Percentiles rank a stretch among this genome's conserved stretches.
Conservation (phyloP, 2,329 filamentous ascomycete species). For the Fusarium buharicum region DNA sequence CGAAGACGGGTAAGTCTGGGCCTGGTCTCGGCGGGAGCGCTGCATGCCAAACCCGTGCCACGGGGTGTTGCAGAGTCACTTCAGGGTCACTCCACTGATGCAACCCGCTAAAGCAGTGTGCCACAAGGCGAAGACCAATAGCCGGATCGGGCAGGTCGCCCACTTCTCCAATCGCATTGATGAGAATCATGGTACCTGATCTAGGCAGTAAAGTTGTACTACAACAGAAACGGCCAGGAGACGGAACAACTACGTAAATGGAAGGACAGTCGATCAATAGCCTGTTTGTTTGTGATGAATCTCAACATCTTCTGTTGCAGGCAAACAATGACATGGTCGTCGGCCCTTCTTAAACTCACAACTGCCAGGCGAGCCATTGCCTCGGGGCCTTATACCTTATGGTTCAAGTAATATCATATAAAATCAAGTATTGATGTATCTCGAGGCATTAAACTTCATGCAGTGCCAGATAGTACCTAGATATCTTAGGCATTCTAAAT, state of each 20-base stretch:
- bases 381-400: too few relatives aligned
- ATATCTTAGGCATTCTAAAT: too few relatives aligned
- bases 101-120: conserved; percentile 20
- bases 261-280: conserved; percentile 12
- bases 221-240: conserved; percentile 8
- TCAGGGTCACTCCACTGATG: conserved; percentile 30
- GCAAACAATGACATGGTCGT: conserved; percentile 7
- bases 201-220: conserved; percentile 17
- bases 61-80: conserved; percentile 13
- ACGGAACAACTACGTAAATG: conserved; percentile 18
- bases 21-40: conserved; percentile 14
- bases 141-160: conserved; percentile 31
- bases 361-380: background rate
- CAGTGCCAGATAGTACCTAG: too few relatives aligned
- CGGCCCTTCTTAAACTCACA: background rate
- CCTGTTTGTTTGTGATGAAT: background rate
- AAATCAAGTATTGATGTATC: too few relatives aligned
- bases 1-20: too few relatives aligned
- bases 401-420: too few relatives aligned
- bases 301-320: background rate
- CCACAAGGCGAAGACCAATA: conserved; percentile 15
- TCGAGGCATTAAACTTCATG: too few relatives aligned
- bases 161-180: conserved; percentile 25
- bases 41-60: conserved; percentile 13
- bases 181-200: conserved; percentile 22